Percentiles rank a stretch among this genome's conserved stretches.
Conservation (phyloP, 805 yeast genomes). For the Metschnikowia proteae region DNA sequence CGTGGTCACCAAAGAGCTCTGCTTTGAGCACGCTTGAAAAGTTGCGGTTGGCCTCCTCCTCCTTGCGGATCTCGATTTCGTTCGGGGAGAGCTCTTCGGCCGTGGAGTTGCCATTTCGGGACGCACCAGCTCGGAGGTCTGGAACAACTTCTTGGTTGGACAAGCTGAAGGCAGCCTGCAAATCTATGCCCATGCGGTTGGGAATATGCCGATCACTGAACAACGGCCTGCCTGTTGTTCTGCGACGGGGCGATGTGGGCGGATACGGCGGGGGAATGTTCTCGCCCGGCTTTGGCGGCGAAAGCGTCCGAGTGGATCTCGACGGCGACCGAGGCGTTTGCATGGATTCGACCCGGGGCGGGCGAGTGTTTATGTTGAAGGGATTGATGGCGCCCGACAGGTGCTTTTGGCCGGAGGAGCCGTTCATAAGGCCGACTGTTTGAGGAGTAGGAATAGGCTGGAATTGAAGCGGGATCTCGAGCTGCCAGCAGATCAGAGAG, state of each 20-base stretch:
- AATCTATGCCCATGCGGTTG: conserved; percentile 75
- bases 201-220: conserved; percentile 90
- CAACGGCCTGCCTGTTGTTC: conserved; percentile 44
- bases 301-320: conserved; percentile 35
- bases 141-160: conserved; percentile 44
- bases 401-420: conserved; percentile 1
- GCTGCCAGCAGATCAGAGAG: conserved; percentile 1
- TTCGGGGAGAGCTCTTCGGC: conserved; percentile 34
- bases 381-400: conserved; percentile 4
- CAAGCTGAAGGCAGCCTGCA: conserved; percentile 78
- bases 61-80: conserved; percentile 65
- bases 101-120: conserved; percentile 2
- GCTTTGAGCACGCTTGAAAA: conserved; percentile 83
- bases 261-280: conserved; percentile 13
- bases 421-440: conserved; percentile 1
- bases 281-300: conserved; percentile 37
- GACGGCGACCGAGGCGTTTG: conserved; percentile 43
- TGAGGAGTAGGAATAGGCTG: background rate
- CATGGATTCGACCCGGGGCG: background rate
- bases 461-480: background rate
- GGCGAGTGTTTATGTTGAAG: conserved; percentile 3
- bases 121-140: conserved; percentile 23
- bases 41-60: conserved; percentile 81
- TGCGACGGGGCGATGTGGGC: conserved; percentile 46
- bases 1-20: conserved; percentile 86